Conservation (phyloP, 257 asterid genomes). For the Solanum lignicaule region DNA sequence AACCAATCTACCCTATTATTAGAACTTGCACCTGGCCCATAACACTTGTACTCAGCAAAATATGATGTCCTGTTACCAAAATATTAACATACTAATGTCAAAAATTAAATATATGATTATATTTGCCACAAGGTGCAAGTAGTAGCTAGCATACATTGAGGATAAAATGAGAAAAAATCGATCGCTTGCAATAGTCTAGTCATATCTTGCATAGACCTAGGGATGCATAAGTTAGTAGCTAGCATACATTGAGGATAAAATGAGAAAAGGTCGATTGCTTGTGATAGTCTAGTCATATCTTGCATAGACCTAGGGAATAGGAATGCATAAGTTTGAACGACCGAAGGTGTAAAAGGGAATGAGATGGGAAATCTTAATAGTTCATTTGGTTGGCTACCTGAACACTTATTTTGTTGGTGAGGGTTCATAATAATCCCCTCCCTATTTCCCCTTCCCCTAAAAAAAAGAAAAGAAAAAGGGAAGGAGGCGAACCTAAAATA, state of each 20-base stretch:
- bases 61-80: conserved; percentile 16
- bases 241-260: not conserved
- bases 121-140: not conserved
- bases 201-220: not conserved
- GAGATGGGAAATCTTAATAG: too few relatives aligned
- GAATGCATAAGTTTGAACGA: not conserved
- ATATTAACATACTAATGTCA: not conserved
- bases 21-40: conserved; percentile 22
- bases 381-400: not conserved
- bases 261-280: not conserved
- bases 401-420: not conserved
- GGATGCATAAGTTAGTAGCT: not conserved
- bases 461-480: not conserved
- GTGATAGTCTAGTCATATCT: not conserved
- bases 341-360: not conserved
- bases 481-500: not conserved
- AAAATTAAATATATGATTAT: not conserved
- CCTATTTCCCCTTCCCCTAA: not conserved
- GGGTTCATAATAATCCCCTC: not conserved
- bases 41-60: conserved; percentile 26
- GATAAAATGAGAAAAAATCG: not conserved
- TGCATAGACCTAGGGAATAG: not conserved
- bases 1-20: conserved; percentile 26
- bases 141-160: not conserved
- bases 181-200: not conserved